A percentile compares a stretch with the other conserved stretches of the same genome.
Conservation (phyloP, 2,329 filamentous ascomycete genomes). For the Trichoderma sp. region DNA sequence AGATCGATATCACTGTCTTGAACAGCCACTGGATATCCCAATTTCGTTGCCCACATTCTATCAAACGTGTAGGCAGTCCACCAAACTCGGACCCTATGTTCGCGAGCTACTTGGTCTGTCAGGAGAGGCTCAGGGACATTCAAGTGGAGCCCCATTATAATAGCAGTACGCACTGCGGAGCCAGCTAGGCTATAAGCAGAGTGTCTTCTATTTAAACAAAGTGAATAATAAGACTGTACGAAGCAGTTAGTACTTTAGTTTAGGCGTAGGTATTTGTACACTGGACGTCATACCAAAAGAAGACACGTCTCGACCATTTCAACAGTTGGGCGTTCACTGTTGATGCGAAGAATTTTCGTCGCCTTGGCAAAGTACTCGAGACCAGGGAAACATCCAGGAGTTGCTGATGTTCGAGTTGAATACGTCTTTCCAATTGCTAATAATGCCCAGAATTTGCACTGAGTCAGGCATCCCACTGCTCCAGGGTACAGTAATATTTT, state of each 20-base stretch:
- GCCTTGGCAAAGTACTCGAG: conserved; percentile 49
- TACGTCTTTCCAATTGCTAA: not conserved
- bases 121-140: conserved; percentile 47
- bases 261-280: no score
- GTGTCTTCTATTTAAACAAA: conserved; percentile 50
- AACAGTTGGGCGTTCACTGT: conserved; percentile 48
- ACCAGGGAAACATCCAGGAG: conserved; percentile 39
- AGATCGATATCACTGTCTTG: conserved; percentile 40
- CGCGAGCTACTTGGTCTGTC: conserved; percentile 42
- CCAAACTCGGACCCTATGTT: conserved; percentile 48
- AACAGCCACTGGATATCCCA: conserved; percentile 53
- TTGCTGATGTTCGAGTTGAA: not conserved
- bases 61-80: conserved; percentile 52
- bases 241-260: no score
- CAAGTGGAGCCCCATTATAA: conserved; percentile 51
- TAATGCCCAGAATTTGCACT: not conserved
- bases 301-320: conserved; percentile 50
- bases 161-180: conserved; percentile 48
- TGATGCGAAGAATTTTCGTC: conserved; percentile 44
- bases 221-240: conserved; percentile 49
- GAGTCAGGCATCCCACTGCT: not conserved
- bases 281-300: conserved; percentile 44
- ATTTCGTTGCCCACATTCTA: conserved; percentile 53
- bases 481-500: not conserved
- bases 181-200: conserved; percentile 50